Conservation (phyloP, 257 asterid species). For the Fraxinus anomala region DNA sequence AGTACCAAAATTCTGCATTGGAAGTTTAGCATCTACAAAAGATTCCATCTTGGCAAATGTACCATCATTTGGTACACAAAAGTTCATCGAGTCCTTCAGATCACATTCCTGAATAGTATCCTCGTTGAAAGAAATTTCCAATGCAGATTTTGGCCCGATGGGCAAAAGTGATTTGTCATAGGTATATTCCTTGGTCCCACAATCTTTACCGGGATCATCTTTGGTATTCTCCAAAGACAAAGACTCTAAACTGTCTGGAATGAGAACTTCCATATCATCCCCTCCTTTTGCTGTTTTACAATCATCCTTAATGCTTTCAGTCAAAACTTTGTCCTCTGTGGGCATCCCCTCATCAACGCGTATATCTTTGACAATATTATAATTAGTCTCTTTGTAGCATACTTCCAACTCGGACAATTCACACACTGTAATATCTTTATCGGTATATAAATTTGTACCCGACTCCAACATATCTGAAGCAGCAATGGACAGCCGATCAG, state of each 20-base stretch:
- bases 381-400: conserved; percentile 54
- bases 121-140: conserved; percentile 23
- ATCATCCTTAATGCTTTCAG: conserved; percentile 36
- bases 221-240: conserved; percentile 25
- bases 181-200: conserved; percentile 30
- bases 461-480: conserved; percentile 32
- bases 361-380: conserved; percentile 64
- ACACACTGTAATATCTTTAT: conserved; percentile 54
- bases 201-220: conserved; percentile 28
- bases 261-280: conserved; percentile 26
- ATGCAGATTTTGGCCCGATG: conserved; percentile 24
- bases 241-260: conserved; percentile 29
- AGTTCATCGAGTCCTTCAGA: conserved; percentile 31
- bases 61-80: conserved; percentile 25
- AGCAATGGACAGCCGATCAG: conserved; percentile 27
- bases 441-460: conserved; percentile 36
- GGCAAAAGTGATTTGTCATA: conserved; percentile 25
- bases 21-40: conserved; percentile 32
- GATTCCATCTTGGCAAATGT: conserved; percentile 28
- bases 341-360: conserved; percentile 75
- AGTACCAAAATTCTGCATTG: conserved; percentile 33
- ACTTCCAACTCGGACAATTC: conserved; percentile 56
- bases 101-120: conserved; percentile 27
- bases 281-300: conserved; percentile 30
- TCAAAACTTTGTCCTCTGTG: conserved; percentile 38